These are phyloP conservation scores for Collybia mongolica DNA, from an alignment of 768 basidiomycete species.

Conservation along the genomic window DNA sequence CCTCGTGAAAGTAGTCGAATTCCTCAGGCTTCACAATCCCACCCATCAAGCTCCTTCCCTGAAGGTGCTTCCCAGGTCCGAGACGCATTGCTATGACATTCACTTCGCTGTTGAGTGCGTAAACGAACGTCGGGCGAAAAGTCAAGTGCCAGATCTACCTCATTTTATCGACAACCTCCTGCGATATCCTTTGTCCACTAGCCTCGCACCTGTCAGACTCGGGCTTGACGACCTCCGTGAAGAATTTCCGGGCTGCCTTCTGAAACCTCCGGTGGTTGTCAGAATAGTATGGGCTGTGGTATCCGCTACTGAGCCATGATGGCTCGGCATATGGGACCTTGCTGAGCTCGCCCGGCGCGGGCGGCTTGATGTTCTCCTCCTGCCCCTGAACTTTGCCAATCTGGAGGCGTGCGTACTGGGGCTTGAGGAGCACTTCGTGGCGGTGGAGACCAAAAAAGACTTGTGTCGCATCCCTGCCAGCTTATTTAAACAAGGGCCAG, in stretches of 20 bases:
- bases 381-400: constrained; percentile 63
- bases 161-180: constrained; percentile 82
- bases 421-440: constrained; percentile 72
- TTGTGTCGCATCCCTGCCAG: constrained; percentile 77
- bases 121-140: neutral
- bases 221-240: constrained; percentile 69
- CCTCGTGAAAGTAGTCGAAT: constrained; percentile 95
- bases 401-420: constrained; percentile 70
- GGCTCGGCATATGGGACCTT: constrained; percentile 85
- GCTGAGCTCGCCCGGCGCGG: constrained; percentile 62
- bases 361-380: constrained; percentile 51
- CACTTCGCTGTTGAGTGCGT: constrained; percentile 46
- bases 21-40: constrained; percentile 78
- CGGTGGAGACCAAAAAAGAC: constrained; percentile 87
- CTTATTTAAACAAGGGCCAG: constrained; percentile 32
- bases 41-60: constrained; percentile 73
- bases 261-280: constrained; percentile 77
- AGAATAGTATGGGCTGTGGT: constrained; percentile 75
- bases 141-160: constrained; percentile 39
- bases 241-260: constrained; percentile 70
- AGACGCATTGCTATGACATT: constrained; percentile 89
- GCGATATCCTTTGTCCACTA: constrained; percentile 82
- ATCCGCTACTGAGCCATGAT: constrained; percentile 71
- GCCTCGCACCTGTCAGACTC: constrained; percentile 83
- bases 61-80: constrained; percentile 86